Conservation (phyloP, 805 yeast species). For the Pichia eremophila region DNA sequence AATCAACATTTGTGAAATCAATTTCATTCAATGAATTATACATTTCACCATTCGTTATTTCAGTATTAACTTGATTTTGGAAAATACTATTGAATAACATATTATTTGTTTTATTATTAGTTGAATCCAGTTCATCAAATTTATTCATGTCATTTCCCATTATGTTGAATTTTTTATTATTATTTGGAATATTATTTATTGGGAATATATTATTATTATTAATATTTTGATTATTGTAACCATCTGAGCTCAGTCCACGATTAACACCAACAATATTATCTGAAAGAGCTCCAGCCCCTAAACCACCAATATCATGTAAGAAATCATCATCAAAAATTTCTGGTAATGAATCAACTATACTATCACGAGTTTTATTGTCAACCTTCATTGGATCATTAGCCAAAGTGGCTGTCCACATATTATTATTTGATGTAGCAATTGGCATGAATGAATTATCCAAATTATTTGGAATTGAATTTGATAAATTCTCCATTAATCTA, state of each 20-base stretch:
- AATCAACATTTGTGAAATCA: slow-evolving; percentile 31
- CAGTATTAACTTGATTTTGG: neutral
- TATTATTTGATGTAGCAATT: neutral
- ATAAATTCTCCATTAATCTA: neutral
- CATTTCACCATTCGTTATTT: slow-evolving; percentile 2
- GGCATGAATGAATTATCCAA: neutral
- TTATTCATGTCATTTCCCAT: too few species aligned
- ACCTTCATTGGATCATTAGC: neutral
- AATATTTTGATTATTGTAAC: neutral
- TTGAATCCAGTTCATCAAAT: neutral
- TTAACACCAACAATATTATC: neutral
- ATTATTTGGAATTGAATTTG: neutral
- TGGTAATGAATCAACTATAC: slow-evolving; percentile 11
- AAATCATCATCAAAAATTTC: slow-evolving; percentile 27
- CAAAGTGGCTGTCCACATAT: neutral
- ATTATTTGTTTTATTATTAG: neutral
- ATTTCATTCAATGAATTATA: slow-evolving; percentile 29
- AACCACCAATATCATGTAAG: slow-evolving; percentile 24
- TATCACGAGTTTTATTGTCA: neutral
- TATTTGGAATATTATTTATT: too few species aligned
- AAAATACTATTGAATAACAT: neutral
- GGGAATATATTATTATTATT: too few species aligned
- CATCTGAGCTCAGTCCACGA: neutral
- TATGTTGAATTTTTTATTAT: too few species aligned
- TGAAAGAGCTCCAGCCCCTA: slow-evolving; percentile 3